Evolutionary conservation across 1,139 yeast species (phyloP).

Genomic region (Barnettozyma hawaiiensis): DNA sequence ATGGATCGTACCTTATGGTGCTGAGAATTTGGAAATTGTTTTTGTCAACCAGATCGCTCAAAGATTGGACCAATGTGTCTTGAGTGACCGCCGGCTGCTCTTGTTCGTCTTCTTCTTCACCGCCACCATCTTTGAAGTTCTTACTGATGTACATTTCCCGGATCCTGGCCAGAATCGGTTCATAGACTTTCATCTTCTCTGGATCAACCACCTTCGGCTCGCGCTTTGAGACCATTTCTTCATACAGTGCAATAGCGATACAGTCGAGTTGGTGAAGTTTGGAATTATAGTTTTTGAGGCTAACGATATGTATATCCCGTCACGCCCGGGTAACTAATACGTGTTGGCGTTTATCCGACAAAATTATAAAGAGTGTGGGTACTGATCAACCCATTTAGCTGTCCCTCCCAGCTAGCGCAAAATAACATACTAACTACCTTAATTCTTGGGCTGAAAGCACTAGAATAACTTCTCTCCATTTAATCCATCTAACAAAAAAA

Average conservation of each 20-base stretch:
- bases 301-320: neutral
- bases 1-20: constrained; percentile 71
- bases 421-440: too few relatives aligned
- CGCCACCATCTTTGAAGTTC: constrained; percentile 1
- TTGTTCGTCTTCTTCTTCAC: too few relatives aligned
- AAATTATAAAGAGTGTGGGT: neutral
- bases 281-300: constrained; percentile 2
- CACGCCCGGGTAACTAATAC: too few relatives aligned
- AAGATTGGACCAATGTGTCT: neutral
- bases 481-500: too few relatives aligned
- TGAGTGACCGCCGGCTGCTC: too few relatives aligned
- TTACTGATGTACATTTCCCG: constrained; percentile 2
- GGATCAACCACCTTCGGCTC: constrained; percentile 5
- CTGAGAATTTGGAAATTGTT: constrained; percentile 51
- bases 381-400: too few relatives aligned
- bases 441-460: too few relatives aligned
- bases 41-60: constrained; percentile 6
- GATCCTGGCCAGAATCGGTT: constrained; percentile 1
- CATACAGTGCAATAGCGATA: neutral
- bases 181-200: constrained; percentile 2
- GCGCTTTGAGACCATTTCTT: constrained; percentile 3
- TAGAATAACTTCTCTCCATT: too few relatives aligned
- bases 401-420: too few relatives aligned
- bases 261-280: too few relatives aligned
- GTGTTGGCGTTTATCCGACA: too few relatives aligned